Evolutionary conservation across 768 basidiomycete genomes (phyloP), one percentile per base, ranked within the genome.

Genomic region (Agrocybe chaxingu): DNA sequence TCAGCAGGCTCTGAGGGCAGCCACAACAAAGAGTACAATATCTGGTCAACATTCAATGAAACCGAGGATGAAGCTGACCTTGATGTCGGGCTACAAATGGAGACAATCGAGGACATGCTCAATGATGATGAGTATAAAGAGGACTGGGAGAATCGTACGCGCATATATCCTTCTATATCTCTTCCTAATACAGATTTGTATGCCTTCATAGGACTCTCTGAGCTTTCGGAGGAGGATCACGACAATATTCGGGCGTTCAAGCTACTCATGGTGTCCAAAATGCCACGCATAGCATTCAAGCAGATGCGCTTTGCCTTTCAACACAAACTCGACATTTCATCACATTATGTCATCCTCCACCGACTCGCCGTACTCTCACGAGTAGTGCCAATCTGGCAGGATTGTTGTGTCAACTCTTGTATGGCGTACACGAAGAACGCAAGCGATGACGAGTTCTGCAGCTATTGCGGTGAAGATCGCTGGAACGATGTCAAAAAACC

Each of bases 401-500:
- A 71, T 45, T 72, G 70, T 41, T 74, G 73, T 48, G 35, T 60
- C 7, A 62, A 66, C 33, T 66, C 62, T 0, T 74, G 71, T 47
- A 53, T 66, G n/a, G 55, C 62, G 30, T 74, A 63, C 43, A 65
- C 65, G 1, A 60, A 61, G 1, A 31, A 56, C 16, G 57, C 61
- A 34, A 9, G 39, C 3, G 43, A 61, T 3, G 16, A 43, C 1
- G 45, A 48, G 1, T 12, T 19, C 2, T 67, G 66, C 35, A 52
- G 44, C 1, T 47, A 46, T 16, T 70, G 66, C 51, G 10, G 42
- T 0, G 58, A 65, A 51, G 31, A 24, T 1, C 57, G 60, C 3
- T 52, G 41, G 19, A 39, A 24, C 6, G 0, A n/a, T 3, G 29
- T 30, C 0, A 32, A 46, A 1, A 53, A 53, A 13, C 39, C 64